Evolutionary conservation across 768 basidiomycete species (phyloP).

Genomic region (Suillus paluster): DNA sequence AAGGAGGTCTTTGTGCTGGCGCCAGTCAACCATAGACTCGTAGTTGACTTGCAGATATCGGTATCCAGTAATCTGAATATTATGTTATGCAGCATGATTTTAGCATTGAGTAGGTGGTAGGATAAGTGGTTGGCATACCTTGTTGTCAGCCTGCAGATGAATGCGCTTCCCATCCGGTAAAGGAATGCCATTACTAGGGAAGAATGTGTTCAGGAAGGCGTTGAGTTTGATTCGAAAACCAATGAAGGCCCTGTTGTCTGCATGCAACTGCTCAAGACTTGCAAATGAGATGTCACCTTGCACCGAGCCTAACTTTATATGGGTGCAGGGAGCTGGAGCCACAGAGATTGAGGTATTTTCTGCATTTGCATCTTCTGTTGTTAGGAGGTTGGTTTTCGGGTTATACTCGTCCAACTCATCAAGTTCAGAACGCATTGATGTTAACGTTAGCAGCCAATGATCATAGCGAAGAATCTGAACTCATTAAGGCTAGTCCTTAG

Average conservation of each 20-base stretch:
- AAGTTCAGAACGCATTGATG: not conserved
- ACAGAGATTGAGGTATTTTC: not conserved
- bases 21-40: conserved; percentile 34
- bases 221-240: conserved; percentile 8
- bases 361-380: not conserved
- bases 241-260: conserved; percentile 1
- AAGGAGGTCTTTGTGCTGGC: conserved; percentile 29
- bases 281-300: conserved; percentile 1
- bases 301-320: conserved; percentile 11
- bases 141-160: conserved; percentile 6
- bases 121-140: not conserved
- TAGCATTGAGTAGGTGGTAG: conserved; percentile 2
- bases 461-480: not conserved
- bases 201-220: conserved; percentile 5
- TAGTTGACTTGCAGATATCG: conserved; percentile 31
- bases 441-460: not conserved
- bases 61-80: conserved; percentile 28
- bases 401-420: not conserved
- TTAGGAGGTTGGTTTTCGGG: not conserved
- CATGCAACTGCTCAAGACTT: conserved; percentile 5
- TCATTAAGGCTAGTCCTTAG: not conserved
- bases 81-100: not conserved
- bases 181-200: too few relatives aligned
- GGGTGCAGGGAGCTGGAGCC: conserved; percentile 3
- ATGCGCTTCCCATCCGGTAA: not conserved